Conservation (phyloP, 495 filamentous ascomycete genomes). For the Aspergillus bertholletiae region DNA sequence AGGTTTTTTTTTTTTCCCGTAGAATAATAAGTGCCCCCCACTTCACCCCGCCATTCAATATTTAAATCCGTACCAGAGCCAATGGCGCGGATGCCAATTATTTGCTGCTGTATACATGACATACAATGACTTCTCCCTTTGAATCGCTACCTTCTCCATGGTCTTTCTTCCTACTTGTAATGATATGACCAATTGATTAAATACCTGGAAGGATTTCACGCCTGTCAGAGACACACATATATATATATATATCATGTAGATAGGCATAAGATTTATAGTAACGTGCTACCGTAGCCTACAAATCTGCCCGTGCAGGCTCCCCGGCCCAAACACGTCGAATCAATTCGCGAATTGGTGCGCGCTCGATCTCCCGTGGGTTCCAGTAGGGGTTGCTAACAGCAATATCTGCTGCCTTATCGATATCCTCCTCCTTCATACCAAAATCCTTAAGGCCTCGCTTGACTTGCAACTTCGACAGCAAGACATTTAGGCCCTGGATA, state of each 20-base stretch:
- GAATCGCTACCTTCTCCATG: no score
- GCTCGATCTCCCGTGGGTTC: conserved; percentile 59
- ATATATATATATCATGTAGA: no score
- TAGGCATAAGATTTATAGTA: no score
- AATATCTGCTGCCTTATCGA: conserved; percentile 64
- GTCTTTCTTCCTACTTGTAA: no score
- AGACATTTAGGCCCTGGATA: conserved; percentile 57
- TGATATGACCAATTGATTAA: no score
- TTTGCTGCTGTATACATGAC: no score
- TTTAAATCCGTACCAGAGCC: conserved; percentile 26
- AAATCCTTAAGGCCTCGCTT: conserved; percentile 55
- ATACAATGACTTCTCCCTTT: no score
- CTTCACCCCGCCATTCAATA: conserved; percentile 37
- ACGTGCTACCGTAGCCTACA: no score
- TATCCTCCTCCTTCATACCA: conserved; percentile 63
- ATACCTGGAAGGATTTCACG: no score
- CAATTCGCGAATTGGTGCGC: conserved; percentile 55
- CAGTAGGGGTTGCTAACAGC: conserved; percentile 62
- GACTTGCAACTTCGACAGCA: conserved; percentile 54
- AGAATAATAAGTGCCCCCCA: conserved; percentile 31
- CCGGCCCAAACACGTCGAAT: conserved; percentile 66
- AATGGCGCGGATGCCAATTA: conserved; percentile 18
- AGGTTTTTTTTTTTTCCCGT: conserved; percentile 11
- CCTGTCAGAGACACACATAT: no score
- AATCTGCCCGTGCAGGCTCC: conserved; percentile 57